phyloP scores from a whole-genome alignment of 306 rosid species.

The Ammopiptanthus mongolicus region DNA sequence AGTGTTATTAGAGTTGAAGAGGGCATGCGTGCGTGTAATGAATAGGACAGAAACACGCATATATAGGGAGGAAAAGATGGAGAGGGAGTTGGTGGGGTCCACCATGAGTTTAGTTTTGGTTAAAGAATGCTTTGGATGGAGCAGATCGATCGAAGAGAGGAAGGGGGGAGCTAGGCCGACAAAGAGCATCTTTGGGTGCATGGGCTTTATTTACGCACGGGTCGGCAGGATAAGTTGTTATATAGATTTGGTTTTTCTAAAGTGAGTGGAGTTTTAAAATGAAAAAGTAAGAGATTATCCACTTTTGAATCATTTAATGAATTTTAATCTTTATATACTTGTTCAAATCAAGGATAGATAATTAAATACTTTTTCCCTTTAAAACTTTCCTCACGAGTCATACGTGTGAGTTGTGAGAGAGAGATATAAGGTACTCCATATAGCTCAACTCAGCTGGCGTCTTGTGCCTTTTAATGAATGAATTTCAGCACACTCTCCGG shows the following conservation, averaged over 20 bases:
- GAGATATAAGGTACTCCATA: too few species aligned
- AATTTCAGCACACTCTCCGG: constrained; percentile 46
- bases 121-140: not conserved
- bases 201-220: constrained; percentile 27
- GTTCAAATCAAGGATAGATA: too few species aligned
- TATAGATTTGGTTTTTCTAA: too few species aligned
- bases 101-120: not conserved
- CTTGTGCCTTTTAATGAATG: not conserved
- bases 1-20: too few species aligned
- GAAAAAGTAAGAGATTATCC: too few species aligned
- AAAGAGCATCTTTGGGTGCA: constrained; percentile 76
- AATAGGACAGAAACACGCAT: constrained; percentile 1
- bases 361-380: too few species aligned
- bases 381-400: too few species aligned
- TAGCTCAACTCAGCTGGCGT: not conserved
- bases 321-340: too few species aligned
- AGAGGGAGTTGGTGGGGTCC: not conserved
- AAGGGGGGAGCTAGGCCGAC: constrained; percentile 47
- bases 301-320: too few species aligned
- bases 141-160: not conserved
- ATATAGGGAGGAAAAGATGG: not conserved
- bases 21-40: constrained; percentile 15
- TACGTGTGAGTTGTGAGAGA: not conserved
- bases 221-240: too few species aligned
- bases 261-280: too few species aligned